phyloP scores from a whole-genome alignment of 179 eudicot genomes.

The Vitellaria paradoxa region DNA sequence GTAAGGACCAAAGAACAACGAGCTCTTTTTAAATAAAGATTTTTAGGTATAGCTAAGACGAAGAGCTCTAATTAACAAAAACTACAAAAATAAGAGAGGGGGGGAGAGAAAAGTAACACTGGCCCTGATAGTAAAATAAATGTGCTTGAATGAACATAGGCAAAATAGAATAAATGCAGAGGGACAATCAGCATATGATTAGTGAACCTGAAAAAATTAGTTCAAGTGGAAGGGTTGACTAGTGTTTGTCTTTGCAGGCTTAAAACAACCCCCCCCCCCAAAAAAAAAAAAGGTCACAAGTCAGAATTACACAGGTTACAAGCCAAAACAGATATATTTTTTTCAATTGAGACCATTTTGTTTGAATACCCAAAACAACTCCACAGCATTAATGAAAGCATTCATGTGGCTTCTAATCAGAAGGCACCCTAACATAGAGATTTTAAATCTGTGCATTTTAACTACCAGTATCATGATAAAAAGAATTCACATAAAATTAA shows the following conservation, averaged over 20 bases:
- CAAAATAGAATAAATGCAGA: neutral
- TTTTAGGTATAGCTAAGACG: neutral
- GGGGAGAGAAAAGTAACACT: neutral
- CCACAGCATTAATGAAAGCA: neutral
- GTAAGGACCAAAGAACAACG: neutral
- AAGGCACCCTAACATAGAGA: neutral
- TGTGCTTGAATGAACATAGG: neutral
- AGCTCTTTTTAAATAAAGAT: neutral
- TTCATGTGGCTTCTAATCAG: neutral
- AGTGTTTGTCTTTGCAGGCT: too few relatives aligned
- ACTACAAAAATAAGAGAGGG: neutral
- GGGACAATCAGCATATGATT: neutral
- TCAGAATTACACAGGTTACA: neutral
- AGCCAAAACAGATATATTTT: too few relatives aligned
- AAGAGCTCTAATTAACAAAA: neutral
- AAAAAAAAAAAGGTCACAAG: neutral
- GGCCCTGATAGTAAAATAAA: neutral
- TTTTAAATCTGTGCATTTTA: neutral
- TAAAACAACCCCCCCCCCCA: too few relatives aligned
- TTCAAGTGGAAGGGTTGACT: too few relatives aligned
- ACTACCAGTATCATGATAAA: neutral
- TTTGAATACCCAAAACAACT: too few relatives aligned
- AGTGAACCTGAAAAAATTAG: neutral
- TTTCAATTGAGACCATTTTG: too few relatives aligned
- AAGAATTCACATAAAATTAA: neutral